phyloP scores from a whole-genome alignment of 192 early-diverging fungal genomes.

The Chytriomyces confervae region DNA sequence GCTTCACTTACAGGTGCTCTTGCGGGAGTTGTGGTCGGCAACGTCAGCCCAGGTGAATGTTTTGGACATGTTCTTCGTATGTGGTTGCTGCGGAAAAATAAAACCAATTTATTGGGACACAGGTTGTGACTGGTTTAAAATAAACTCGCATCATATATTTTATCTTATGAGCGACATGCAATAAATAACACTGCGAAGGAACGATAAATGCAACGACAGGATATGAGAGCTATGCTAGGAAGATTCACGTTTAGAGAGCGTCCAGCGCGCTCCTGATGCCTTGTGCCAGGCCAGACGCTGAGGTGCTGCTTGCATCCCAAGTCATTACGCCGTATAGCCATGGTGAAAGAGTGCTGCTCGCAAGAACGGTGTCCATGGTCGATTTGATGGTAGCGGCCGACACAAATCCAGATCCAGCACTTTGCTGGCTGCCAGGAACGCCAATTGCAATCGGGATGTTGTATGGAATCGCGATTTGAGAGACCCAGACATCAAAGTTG shows the following conservation, averaged over 20 bases:
- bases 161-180: no score
- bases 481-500: slow-evolving; percentile 77
- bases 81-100: no score
- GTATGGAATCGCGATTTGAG: slow-evolving; percentile 15
- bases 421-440: slow-evolving; percentile 59
- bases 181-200: no score
- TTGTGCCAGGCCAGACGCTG: background rate
- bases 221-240: no score
- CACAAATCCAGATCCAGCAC: slow-evolving; percentile 66
- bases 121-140: no score
- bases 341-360: slow-evolving; percentile 42
- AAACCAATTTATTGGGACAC: no score
- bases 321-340: slow-evolving; percentile 76
- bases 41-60: slow-evolving; percentile 63
- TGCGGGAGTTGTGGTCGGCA: slow-evolving; percentile 70
- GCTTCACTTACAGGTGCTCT: slow-evolving; percentile 67
- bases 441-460: slow-evolving; percentile 71
- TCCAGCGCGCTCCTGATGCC: background rate
- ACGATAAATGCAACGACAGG: no score
- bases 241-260: background rate
- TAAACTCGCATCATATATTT: no score
- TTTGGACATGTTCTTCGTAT: slow-evolving; percentile 29
- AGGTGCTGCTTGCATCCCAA: slow-evolving; percentile 63
- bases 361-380: slow-evolving; percentile 55
- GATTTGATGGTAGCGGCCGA: slow-evolving; percentile 50